A percentile compares a stretch with the other conserved stretches of the same genome.
Evolutionary conservation across 1,139 yeast species (phyloP).

Genomic region (Saccharomyces hybrid): DNA sequence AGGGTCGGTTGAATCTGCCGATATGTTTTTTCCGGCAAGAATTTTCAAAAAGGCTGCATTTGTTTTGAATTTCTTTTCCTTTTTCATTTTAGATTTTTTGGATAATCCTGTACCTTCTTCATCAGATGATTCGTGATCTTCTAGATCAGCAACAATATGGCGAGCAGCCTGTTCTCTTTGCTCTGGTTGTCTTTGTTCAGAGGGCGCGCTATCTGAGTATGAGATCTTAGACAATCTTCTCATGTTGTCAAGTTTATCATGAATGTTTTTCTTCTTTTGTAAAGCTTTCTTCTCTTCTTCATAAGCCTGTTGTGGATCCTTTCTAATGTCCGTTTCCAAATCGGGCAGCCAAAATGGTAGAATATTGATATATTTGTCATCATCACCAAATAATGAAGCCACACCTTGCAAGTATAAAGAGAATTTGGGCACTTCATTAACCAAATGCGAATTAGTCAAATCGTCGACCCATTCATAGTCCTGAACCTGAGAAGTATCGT

Average conservation of each 20-base stretch:
- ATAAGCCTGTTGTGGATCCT: conserved; percentile 67
- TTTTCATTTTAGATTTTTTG: conserved; percentile 7
- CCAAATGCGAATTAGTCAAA: conserved; percentile 71
- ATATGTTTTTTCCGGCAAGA: conserved; percentile 27
- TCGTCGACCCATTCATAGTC: conserved; percentile 79
- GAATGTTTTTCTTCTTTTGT: conserved; percentile 41
- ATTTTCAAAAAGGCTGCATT: conserved; percentile 25
- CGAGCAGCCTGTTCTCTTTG: neutral
- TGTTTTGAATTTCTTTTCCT: conserved; percentile 8
- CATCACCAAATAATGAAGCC: conserved; percentile 80
- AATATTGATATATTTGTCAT: conserved; percentile 59
- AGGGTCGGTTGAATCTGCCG: conserved; percentile 40
- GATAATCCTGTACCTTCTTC: conserved; percentile 24
- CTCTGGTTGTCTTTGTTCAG: neutral
- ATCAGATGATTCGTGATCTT: conserved; percentile 39
- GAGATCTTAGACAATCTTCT: conserved; percentile 28
- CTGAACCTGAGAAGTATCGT: conserved; percentile 30
- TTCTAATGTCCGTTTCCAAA: conserved; percentile 70
- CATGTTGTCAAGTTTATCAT: conserved; percentile 37
- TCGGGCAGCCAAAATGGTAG: conserved; percentile 95
- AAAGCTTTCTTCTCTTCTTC: conserved; percentile 43
- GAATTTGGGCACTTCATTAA: conserved; percentile 85
- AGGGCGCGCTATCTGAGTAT: neutral
- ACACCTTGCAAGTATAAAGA: conserved; percentile 88
- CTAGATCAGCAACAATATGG: conserved; percentile 28